Base-by-base conservation (phyloP, 495 filamentous ascomycete species). In the Mytilinidion resinicola region DNA sequence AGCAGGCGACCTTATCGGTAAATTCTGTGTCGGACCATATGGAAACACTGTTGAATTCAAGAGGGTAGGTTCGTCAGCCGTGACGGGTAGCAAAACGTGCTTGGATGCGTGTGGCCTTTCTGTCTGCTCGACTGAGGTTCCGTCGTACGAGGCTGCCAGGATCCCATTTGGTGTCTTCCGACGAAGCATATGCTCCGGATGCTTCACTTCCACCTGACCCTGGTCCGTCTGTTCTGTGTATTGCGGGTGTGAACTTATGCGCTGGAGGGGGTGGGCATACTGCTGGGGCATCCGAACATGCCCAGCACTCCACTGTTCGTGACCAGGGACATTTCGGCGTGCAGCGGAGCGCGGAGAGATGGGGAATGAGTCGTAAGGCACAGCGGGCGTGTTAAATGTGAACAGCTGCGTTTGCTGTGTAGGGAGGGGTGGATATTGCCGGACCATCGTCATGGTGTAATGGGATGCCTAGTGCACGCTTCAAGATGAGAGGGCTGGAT, bases 91-190 rank as follows among this genome's bases (percentile, higher is more conserved):
- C n/a, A 96, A 75, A 69, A 97, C 88, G 68, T 97, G 91, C 72
- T 97, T 98, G 33, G 82, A 74, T 2, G 88, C 83, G 49, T 87
- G 89, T 37, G 89, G 89, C 46, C 88, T 87, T 17, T 84, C 82
- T 4, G 80, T 82, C 67, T 85, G 83, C 69, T 93, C 89, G 30
- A 84, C 77, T 1, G 85, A 82, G 7, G 87, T 89, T 10, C 89
- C 92, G 80, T 97, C 92, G 67, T 98, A 98, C 12, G 90, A 92
- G 55, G 89, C 91, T 52, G 90, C 88, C 54, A 98, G 80, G 17
- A 91, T 96, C 20, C 93, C 93, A 64, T 86, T 95, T 9, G 93
- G 93, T 9, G 93, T 97, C 69, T 98, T 98, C 48, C 93, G 83
- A 60, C 93, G 81, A 41, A 98, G 77, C 53, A 90, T 86, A 72